Evolutionary conservation across 1,139 yeast species (phyloP).

Genomic region (Kurtzmaniella quercitrusa): DNA sequence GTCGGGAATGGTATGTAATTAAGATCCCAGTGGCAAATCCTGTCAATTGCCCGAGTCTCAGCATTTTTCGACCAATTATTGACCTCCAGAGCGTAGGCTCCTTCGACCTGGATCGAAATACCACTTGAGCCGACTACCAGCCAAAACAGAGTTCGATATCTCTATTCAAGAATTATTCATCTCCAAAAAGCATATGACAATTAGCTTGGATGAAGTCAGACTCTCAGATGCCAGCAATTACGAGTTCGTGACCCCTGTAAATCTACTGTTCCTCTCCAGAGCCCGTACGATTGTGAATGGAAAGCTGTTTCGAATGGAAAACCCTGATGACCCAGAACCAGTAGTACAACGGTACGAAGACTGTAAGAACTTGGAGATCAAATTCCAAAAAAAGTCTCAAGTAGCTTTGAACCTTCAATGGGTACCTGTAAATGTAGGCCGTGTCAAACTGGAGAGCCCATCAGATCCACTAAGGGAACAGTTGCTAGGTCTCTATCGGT

Average conservation of each 20-base stretch:
- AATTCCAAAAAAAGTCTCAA: slow-evolving; percentile 16
- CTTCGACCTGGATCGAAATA: slow-evolving; percentile 18
- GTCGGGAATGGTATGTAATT: background rate
- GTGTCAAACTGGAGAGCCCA: slow-evolving; percentile 7
- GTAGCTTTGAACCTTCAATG: slow-evolving; percentile 18
- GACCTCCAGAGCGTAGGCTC: slow-evolving; percentile 6
- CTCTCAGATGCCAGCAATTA: slow-evolving; percentile 9
- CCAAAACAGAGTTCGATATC: slow-evolving; percentile 9
- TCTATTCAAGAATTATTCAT: slow-evolving; percentile 20
- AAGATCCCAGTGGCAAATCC: background rate
- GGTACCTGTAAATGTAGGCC: slow-evolving; percentile 18
- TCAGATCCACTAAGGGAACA: slow-evolving; percentile 2
- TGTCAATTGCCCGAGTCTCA: background rate
- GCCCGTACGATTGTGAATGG: slow-evolving; percentile 31
- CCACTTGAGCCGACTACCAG: slow-evolving; percentile 25
- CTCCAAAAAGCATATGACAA: slow-evolving; percentile 27
- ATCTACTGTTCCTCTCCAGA: slow-evolving; percentile 22
- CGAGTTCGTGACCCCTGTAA: slow-evolving; percentile 16
- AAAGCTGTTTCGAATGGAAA: slow-evolving; percentile 17
- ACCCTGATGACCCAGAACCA: slow-evolving; percentile 13
- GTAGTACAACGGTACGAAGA: slow-evolving; percentile 14
- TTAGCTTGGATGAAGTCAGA: slow-evolving; percentile 14
- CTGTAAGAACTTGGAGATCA: slow-evolving; percentile 14
- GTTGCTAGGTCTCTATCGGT: slow-evolving; percentile 9
- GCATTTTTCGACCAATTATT: background rate